These are phyloP conservation scores for Blastomyces gilchristii DNA, from an alignment of 2,329 filamentous ascomycete genomes.

Conservation along the genomic window DNA sequence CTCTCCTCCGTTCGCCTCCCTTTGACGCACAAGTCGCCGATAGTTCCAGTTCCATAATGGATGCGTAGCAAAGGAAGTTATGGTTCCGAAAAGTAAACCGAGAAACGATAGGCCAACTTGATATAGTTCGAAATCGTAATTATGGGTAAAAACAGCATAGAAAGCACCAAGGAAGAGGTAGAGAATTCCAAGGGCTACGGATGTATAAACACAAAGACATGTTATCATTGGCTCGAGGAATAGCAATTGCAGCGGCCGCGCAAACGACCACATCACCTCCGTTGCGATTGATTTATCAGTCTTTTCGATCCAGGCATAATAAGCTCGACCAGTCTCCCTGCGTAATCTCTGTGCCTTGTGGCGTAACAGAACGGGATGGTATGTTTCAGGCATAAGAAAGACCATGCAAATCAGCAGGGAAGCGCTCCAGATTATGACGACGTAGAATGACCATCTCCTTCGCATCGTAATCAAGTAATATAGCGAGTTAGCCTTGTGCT, in stretches of 20 bases:
- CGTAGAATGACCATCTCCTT: slow-evolving; percentile 61
- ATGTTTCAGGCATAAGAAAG: slow-evolving; percentile 69
- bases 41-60: neutral
- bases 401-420: slow-evolving; percentile 50
- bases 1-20: neutral
- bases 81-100: slow-evolving; percentile 13
- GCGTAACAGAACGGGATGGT: slow-evolving; percentile 60
- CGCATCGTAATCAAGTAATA: neutral
- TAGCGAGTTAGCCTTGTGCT: neutral
- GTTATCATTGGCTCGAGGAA: slow-evolving; percentile 35
- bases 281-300: slow-evolving; percentile 50
- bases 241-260: slow-evolving; percentile 40
- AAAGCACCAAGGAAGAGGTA: slow-evolving; percentile 37
- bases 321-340: slow-evolving; percentile 61
- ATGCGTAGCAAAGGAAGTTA: neutral
- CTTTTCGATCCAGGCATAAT: slow-evolving; percentile 61
- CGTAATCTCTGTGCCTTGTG: slow-evolving; percentile 57
- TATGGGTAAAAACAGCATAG: slow-evolving; percentile 32
- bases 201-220: slow-evolving; percentile 20
- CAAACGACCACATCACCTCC: slow-evolving; percentile 47
- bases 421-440: slow-evolving; percentile 63
- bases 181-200: slow-evolving; percentile 12
- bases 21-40: neutral
- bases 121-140: slow-evolving; percentile 31
- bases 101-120: slow-evolving; percentile 27